phyloP scores from a whole-genome alignment of 108 stramenopile genomes.

The Skeletonema menzelii region DNA sequence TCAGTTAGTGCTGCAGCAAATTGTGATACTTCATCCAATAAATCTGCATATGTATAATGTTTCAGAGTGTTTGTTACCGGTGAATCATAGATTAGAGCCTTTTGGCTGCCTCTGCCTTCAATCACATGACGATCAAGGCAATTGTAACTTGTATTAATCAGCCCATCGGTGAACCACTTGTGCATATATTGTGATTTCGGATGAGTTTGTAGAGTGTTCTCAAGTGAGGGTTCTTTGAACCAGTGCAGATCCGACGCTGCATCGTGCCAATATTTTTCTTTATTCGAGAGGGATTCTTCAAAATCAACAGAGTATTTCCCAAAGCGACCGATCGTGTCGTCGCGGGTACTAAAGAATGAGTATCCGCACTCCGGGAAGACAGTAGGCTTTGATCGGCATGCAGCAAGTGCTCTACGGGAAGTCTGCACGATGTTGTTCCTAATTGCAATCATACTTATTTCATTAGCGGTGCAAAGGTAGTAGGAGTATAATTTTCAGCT shows the following conservation, averaged over 20 bases:
- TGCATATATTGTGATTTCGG: constrained; percentile 2
- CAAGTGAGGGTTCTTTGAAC: constrained; percentile 1
- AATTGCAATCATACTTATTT: too few relatives aligned
- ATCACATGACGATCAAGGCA: constrained; percentile 69
- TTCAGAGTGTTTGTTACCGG: constrained; percentile 51
- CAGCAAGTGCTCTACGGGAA: background rate
- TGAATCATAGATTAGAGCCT: constrained; percentile 68
- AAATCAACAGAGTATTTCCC: background rate
- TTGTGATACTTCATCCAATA: constrained; percentile 56
- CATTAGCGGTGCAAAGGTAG: too few relatives aligned
- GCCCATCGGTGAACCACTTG: constrained; percentile 60
- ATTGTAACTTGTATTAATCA: constrained; percentile 71
- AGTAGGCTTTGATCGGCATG: background rate
- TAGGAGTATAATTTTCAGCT: too few relatives aligned
- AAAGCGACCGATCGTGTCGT: background rate
- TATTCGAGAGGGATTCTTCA: background rate
- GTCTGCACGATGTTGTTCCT: background rate
- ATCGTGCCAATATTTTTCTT: background rate
- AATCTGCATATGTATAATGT: constrained; percentile 55
- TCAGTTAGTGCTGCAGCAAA: constrained; percentile 54
- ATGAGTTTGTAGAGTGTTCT: constrained; percentile 3
- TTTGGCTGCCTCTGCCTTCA: constrained; percentile 55
- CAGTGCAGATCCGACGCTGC: constrained; percentile 3
- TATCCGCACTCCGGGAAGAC: background rate
- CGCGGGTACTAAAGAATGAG: background rate